Conservation (phyloP, 306 rosid genomes). For the cucumber (Cucumis sativus) region DNA sequence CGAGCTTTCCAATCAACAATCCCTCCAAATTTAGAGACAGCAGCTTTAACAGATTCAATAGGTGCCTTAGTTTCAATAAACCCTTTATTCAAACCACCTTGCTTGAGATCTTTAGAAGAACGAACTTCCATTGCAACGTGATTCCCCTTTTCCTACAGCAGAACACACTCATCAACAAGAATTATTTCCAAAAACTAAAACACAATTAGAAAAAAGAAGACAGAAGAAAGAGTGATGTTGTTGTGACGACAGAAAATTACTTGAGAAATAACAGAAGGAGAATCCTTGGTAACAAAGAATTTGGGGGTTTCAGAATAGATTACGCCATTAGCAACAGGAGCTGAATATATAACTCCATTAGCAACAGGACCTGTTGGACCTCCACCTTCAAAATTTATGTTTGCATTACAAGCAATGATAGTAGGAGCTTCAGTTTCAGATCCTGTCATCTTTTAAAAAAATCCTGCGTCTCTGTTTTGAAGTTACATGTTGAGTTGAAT, state of each 20-base stretch:
- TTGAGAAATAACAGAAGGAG: not conserved
- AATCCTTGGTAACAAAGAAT: not conserved
- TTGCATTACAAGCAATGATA: not conserved
- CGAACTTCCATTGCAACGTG: constrained; percentile 13
- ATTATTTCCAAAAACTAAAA: constrained; percentile 13
- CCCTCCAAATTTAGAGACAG: constrained; percentile 96
- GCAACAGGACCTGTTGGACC: constrained; percentile 5
- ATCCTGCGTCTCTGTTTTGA: not conserved
- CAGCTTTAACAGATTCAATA: constrained; percentile 89
- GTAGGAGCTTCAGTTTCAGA: constrained; percentile 3
- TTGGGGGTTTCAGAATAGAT: not conserved
- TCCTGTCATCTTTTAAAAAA: not conserved
- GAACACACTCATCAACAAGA: constrained; percentile 4
- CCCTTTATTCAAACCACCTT: constrained; percentile 33
- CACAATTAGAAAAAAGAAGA: constrained; percentile 26
- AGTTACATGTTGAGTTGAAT: not conserved
- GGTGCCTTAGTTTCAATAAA: constrained; percentile 74
- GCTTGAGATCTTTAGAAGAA: constrained; percentile 24
- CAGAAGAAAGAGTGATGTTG: constrained; percentile 11
- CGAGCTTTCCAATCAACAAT: constrained; percentile 99
- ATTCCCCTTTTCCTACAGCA: constrained; percentile 13
- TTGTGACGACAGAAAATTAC: not conserved
- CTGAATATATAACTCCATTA: not conserved
- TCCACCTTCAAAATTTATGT: not conserved
- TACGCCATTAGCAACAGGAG: not conserved